Percentiles rank a stretch among this genome's conserved stretches.
phyloP scores from a whole-genome alignment of 2,329 filamentous ascomycete genomes.

The Tolypocladium inflatum region DNA sequence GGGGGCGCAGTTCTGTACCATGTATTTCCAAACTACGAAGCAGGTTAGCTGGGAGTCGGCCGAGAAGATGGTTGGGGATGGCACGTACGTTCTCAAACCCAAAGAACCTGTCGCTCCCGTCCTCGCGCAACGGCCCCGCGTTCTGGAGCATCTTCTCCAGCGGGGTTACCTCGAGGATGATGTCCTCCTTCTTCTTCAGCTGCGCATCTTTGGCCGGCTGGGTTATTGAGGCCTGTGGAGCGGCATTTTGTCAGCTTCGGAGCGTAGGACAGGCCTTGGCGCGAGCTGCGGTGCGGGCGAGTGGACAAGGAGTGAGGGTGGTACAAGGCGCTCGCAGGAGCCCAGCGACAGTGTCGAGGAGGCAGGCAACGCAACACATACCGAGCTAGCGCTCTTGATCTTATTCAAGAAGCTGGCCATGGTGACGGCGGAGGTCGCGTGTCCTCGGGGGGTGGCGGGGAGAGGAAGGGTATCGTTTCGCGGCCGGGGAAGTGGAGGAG shows the following conservation, averaged over 20 bases:
- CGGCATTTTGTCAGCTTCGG: slow-evolving; percentile 22
- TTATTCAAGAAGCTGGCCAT: slow-evolving; percentile 53
- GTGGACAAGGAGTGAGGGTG: neutral
- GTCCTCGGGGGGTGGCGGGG: slow-evolving; percentile 8
- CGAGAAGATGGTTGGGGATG: slow-evolving; percentile 1
- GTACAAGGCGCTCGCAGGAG: neutral
- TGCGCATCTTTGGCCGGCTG: slow-evolving; percentile 35
- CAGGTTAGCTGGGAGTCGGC: neutral
- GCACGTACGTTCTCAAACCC: slow-evolving; percentile 88
- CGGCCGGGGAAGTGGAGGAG: slow-evolving; percentile 2
- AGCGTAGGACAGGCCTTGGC: slow-evolving; percentile 7
- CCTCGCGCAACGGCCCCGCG: slow-evolving; percentile 68
- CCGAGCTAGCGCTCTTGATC: slow-evolving; percentile 44
- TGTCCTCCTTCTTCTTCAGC: slow-evolving; percentile 47
- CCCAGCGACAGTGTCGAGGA: neutral
- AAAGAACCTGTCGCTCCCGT: slow-evolving; percentile 97
- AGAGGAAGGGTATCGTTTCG: neutral
- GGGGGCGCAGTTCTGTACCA: slow-evolving; percentile 52
- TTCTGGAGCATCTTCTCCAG: slow-evolving; percentile 70
- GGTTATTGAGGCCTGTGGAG: slow-evolving; percentile 31
- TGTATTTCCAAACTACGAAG: slow-evolving; percentile 81
- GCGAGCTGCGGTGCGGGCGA: slow-evolving; percentile 1
- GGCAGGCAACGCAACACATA: slow-evolving; percentile 27
- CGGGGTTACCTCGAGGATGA: slow-evolving; percentile 49
- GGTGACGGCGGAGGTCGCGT: slow-evolving; percentile 12